Conservation (phyloP, 1,284 basidiomycete genomes). For the Kalmanozyma brasiliensis region DNA sequence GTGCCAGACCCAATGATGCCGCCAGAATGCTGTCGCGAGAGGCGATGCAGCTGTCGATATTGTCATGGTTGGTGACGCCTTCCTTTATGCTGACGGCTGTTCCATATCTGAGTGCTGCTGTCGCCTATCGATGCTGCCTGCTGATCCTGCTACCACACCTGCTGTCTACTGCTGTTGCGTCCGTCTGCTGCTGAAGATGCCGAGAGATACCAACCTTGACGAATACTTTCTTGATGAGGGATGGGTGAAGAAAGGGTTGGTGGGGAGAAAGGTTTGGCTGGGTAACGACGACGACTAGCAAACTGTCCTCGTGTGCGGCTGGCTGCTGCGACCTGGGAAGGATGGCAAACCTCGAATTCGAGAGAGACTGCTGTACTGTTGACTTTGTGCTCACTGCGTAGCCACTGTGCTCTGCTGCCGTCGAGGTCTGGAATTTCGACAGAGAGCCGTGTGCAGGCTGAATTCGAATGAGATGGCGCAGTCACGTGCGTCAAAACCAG, state of each 20-base stretch:
- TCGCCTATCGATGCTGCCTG: not conserved
- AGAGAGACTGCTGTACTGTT: too few species aligned
- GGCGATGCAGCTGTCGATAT: too few species aligned
- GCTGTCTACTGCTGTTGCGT: slow-evolving; percentile 1
- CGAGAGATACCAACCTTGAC: slow-evolving; percentile 44
- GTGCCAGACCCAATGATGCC: too few species aligned
- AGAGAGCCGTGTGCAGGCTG: too few species aligned
- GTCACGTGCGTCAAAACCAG: too few species aligned
- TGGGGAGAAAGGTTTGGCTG: slow-evolving; percentile 18
- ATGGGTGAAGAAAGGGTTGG: slow-evolving; percentile 35
- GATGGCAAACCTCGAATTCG: too few species aligned
- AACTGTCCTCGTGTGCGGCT: not conserved
- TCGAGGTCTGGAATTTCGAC: not conserved
- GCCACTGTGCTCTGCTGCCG: too few species aligned
- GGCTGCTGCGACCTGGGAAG: too few species aligned
- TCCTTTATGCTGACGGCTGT: not conserved
- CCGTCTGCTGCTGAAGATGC: not conserved
- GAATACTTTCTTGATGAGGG: slow-evolving; percentile 21
- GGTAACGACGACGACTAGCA: slow-evolving; percentile 16
- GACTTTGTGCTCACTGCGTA: too few species aligned
- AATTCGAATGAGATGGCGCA: too few species aligned
- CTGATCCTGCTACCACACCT: not conserved
- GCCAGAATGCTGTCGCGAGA: too few species aligned
- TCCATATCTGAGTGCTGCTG: not conserved
- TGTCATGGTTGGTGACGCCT: not conserved